A percentile compares a stretch with the other conserved stretches of the same genome.
Conservation (phyloP, 371 early-diverging fungal genomes). For the Haplosporangium sp. region DNA sequence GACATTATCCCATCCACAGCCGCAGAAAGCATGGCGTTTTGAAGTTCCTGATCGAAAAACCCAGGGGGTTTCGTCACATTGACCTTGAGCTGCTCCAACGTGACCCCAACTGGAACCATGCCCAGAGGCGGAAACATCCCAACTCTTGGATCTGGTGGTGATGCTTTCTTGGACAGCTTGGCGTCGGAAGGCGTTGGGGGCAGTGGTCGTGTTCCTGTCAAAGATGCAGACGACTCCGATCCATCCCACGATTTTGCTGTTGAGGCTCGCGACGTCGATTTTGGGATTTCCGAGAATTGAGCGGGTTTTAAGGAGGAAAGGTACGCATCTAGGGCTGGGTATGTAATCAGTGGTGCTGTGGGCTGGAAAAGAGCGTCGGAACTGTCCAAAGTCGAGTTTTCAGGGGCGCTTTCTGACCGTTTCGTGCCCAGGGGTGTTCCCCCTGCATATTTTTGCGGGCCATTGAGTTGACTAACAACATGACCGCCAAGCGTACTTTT, state of each 20-base stretch:
- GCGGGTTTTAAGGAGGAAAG: constrained; percentile 38
- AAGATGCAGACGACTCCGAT: no score
- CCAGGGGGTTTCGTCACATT: constrained; percentile 47
- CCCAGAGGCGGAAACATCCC: constrained; percentile 55
- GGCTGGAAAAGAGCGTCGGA: constrained; percentile 43
- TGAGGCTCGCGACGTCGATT: not conserved
- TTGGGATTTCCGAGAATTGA: constrained; percentile 22
- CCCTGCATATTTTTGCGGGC: constrained; percentile 23
- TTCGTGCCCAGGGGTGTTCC: constrained; percentile 46
- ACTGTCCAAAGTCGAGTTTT: constrained; percentile 33
- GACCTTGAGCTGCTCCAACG: constrained; percentile 50
- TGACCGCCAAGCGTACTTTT: not conserved
- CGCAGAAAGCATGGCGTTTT: constrained; percentile 43
- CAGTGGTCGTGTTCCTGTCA: no score
- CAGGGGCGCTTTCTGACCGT: constrained; percentile 21
- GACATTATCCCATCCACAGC: constrained; percentile 54
- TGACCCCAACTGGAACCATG: constrained; percentile 42
- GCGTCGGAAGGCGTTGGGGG: no score
- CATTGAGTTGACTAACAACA: not conserved
- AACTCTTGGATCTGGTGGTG: constrained; percentile 26
- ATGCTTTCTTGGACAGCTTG: constrained; percentile 13
- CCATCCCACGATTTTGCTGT: not conserved
- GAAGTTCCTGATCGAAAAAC: constrained; percentile 52
- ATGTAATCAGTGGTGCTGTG: constrained; percentile 35
- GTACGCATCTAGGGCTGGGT: constrained; percentile 47